Base-by-base conservation (phyloP, 1,284 basidiomycete species). In the Microbotryum silenes-acaulis region DNA sequence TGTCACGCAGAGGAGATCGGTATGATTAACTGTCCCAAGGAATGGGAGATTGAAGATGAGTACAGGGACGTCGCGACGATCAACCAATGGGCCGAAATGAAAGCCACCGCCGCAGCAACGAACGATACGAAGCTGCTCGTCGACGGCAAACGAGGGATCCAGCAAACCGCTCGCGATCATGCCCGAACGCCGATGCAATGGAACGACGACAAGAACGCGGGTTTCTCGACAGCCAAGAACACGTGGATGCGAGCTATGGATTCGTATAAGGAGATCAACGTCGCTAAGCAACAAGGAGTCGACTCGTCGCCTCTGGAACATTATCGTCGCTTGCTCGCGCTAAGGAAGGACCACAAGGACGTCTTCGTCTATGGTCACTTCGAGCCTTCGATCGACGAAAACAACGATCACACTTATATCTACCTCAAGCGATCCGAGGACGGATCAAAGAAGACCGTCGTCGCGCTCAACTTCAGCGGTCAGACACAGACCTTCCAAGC, bases 171-270 rank as follows among this genome's bases (percentile, higher is more conserved):
- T 0, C 78, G 87, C 27, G 87, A 89, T 72, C 84, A 89, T 72
- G 80, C 83, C 2, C 79, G 87, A 0, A 81, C 81, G 2, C 85
- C 85, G 2, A 81, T 87, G 76, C 66, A 87, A 82, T 89, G 87
- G 87, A 78, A 83, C 60, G 37, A 42, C 37, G 37, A 42, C 37
- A 42, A 75, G 6, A 77, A 87, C 61, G 85, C 78, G 0, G 87
- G 88, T 1, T 89, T 88, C 74, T 83, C 82, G 4, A 78, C 79
- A 0, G 81, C 80, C n/a, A 68, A 42, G 16, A 6, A 75, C 14
- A 85, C 87, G 0, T 89, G 86, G 87, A 89, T 89, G 85, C 78
- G 84, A 18, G 81, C 85, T 10, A 84, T 87, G 69, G 84, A 86
- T 51, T 85, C 88, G 69, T 85, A 83, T 70, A 65, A 62, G 20